Conservation (phyloP, 129 eudicot species). For the Rutidosis leptorrhynchoides region DNA sequence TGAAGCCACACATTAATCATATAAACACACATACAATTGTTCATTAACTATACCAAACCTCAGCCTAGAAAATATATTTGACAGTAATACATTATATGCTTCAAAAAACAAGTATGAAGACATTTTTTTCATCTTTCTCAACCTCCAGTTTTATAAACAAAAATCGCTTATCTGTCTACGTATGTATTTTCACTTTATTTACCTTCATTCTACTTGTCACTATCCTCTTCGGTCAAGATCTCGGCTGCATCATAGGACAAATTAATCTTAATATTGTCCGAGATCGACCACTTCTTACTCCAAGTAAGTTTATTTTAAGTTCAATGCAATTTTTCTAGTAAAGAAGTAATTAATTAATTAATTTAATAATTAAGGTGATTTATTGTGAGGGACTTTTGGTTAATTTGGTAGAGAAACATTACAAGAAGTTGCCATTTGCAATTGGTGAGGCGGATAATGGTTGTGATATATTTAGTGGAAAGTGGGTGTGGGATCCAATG, state of each 20-base stretch:
- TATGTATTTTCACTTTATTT: constrained; percentile 46
- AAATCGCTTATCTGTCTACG: constrained; percentile 48
- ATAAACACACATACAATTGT: constrained; percentile 29
- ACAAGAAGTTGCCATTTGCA: constrained; percentile 53
- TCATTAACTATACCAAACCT: constrained; percentile 25
- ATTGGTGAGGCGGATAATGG: constrained; percentile 36
- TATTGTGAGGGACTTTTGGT: not conserved
- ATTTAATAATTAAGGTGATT: too few species aligned
- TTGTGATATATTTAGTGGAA: constrained; percentile 67
- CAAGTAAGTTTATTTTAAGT: constrained; percentile 29
- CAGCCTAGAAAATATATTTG: constrained; percentile 6
- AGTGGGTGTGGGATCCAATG: constrained; percentile 70
- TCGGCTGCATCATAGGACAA: constrained; percentile 53
- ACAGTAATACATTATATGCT: constrained; percentile 17
- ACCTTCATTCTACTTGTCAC: constrained; percentile 65
- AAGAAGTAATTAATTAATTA: too few species aligned
- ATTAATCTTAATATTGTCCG: constrained; percentile 24
- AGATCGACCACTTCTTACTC: constrained; percentile 12
- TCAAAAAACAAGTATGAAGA: constrained; percentile 45
- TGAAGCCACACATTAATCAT: constrained; percentile 22
- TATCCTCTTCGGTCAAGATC: constrained; percentile 64
- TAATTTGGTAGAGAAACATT: constrained; percentile 38
- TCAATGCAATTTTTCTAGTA: not conserved
- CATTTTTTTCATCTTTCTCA: constrained; percentile 32
- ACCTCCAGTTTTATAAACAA: constrained; percentile 36